These are phyloP conservation scores for Fusarium camptoceras DNA, from an alignment of 2,329 filamentous ascomycete species.

Conservation along the genomic window DNA sequence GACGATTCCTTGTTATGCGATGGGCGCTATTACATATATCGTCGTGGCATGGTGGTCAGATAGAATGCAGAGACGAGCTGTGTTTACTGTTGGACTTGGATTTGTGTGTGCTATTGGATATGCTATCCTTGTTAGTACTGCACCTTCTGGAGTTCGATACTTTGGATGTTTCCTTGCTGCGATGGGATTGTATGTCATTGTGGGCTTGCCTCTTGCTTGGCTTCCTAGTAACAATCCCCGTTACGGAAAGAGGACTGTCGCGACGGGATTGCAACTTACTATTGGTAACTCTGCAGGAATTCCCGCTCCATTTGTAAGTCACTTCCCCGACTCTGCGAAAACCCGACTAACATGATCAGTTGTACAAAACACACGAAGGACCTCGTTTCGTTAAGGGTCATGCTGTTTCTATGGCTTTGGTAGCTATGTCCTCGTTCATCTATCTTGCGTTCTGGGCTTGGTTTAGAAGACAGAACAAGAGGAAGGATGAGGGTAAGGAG, in stretches of 20 bases:
- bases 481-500: slow-evolving; percentile 45
- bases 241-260: slow-evolving; percentile 73
- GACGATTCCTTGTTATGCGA: slow-evolving; percentile 73
- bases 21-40: slow-evolving; percentile 71
- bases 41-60: slow-evolving; percentile 69
- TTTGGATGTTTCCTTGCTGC: slow-evolving; percentile 73
- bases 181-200: slow-evolving; percentile 66
- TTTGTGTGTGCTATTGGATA: slow-evolving; percentile 66
- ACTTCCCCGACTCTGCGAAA: rapidly evolving
- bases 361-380: slow-evolving; percentile 50
- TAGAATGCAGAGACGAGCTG: slow-evolving; percentile 64
- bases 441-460: slow-evolving; percentile 54
- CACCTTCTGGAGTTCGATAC: slow-evolving; percentile 67
- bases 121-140: slow-evolving; percentile 67
- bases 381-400: slow-evolving; percentile 63
- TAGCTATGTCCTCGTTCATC: slow-evolving; percentile 58
- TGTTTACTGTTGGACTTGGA: slow-evolving; percentile 65
- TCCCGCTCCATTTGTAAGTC: slow-evolving; percentile 65
- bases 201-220: slow-evolving; percentile 54
- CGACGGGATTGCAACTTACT: slow-evolving; percentile 70
- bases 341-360: slow-evolving; percentile 20
- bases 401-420: slow-evolving; percentile 61
- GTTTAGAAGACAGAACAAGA: slow-evolving; percentile 53
- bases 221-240: slow-evolving; percentile 69
- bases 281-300: slow-evolving; percentile 73